Percentiles rank a stretch among this genome's conserved stretches.
Conservation (phyloP, 176 grass and related monocot genomes). For the Hordeum vulgare region DNA sequence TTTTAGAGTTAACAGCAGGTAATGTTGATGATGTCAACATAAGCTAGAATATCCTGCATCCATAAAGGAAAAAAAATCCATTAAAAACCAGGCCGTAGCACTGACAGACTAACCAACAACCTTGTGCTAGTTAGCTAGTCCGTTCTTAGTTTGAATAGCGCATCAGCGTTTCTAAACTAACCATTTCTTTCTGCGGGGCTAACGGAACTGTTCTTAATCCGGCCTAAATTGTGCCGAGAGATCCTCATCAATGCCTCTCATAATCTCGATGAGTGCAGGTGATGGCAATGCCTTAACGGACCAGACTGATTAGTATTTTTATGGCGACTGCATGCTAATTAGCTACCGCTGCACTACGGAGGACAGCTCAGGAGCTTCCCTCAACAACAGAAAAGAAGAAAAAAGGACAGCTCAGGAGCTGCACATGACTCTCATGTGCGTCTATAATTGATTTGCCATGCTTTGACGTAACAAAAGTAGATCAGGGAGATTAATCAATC, state of each 20-base stretch:
- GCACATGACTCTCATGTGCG: slow-evolving; percentile 25
- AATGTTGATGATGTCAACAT: not conserved
- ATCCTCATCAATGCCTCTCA: not conserved
- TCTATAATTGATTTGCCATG: slow-evolving; percentile 28
- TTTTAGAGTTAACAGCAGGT: not conserved
- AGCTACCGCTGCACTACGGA: not conserved
- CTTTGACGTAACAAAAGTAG: not conserved
- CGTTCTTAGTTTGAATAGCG: not conserved
- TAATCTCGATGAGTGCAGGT: not conserved
- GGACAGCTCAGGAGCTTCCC: slow-evolving; percentile 3
- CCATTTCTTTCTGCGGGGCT: not conserved
- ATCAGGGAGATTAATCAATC: not conserved
- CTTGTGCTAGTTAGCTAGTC: not conserved
- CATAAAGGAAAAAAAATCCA: not conserved
- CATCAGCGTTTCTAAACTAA: not conserved
- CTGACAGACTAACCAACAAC: not conserved
- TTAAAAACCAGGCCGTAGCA: not conserved
- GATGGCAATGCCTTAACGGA: not conserved
- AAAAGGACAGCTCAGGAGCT: slow-evolving; percentile 6
- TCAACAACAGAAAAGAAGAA: not conserved
- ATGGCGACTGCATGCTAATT: not conserved
- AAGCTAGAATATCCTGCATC: not conserved
- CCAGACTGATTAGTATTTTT: not conserved
- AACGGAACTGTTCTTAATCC: not conserved
- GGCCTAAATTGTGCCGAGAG: not conserved